Conservation (phyloP, 306 rosid genomes). For the Albizia julibrissin region DNA sequence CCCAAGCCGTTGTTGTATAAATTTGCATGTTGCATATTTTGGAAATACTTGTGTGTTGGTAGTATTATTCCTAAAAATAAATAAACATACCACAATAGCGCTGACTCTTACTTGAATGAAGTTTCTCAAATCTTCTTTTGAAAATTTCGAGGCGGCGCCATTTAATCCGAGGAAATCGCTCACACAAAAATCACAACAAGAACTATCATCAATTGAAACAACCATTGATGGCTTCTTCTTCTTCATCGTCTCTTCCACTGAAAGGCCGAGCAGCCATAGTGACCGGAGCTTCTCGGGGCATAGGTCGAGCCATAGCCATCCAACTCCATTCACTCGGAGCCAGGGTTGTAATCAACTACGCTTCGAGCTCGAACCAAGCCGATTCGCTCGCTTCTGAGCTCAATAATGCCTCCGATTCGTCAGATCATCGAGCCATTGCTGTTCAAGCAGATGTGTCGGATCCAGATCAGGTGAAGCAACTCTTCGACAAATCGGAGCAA, state of each 20-base stretch:
- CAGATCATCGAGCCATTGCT: conserved; percentile 31
- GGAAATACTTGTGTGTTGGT: too few species aligned
- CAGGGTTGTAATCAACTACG: conserved; percentile 44
- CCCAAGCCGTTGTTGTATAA: too few species aligned
- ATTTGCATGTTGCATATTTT: too few species aligned
- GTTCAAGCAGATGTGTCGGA: conserved; percentile 48
- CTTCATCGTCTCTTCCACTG: conserved; percentile 32
- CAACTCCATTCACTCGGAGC: conserved; percentile 62
- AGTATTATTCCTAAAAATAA: too few species aligned
- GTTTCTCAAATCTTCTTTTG: not conserved
- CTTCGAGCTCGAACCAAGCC: conserved; percentile 39
- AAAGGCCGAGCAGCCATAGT: conserved; percentile 47
- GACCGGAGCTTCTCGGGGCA: conserved; percentile 58
- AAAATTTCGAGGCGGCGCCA: not conserved
- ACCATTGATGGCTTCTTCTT: conserved; percentile 19
- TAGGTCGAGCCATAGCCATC: conserved; percentile 52
- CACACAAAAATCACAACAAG: not conserved
- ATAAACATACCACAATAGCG: too few species aligned
- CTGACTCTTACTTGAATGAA: not conserved
- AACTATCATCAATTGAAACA: not conserved
- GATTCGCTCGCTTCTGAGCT: conserved; percentile 46
- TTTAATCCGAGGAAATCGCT: not conserved
- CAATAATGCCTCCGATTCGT: conserved; percentile 21
- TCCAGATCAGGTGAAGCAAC: conserved; percentile 41
- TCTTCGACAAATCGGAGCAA: conserved; percentile 46